Base-by-base conservation (phyloP, 176 grass and related monocot genomes). In the Juncus effusus region DNA sequence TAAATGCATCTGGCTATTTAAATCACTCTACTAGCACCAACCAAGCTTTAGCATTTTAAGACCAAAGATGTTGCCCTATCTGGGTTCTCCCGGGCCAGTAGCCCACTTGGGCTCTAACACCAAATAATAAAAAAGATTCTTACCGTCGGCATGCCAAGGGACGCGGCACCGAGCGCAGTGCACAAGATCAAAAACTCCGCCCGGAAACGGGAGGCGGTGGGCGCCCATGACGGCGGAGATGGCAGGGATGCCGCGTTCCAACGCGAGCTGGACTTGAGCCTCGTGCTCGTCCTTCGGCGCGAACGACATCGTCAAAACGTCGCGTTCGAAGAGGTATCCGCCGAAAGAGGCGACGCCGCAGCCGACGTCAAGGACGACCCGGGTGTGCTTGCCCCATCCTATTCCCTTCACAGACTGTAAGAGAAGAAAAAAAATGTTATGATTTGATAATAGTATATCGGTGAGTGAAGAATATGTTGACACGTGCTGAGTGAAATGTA, bases 261-360 rank as follows among this genome's bases (percentile, higher is more conserved):
- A 77, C 64, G 94, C 94, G 65, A 99, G 77, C 65, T 99, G 94
- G 71, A 99, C 78, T 67, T 87, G 94, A 40, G 94, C 94, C 80
- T 89, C 88, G 77, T 97, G 94, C 80, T 92, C 94, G 75, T 97
- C 94, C 54, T 97, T 97, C 9, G 94, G 94, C 41, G 88, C 94
- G 72, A 97, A 97, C 2, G 94, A 97, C 85, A 97, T 76, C 35
- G 94, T 58, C 60, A 82, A 66, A 62, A 80, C 94, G 57, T 76
- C 80, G 63, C 85, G 87, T 36, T 97, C 94, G 67, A 92, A 97
- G 56, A 97, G 82, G 77, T 89, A 97, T 2, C 88, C 94, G 40
- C 94, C 88, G 68, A 97, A 92, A 88, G 88, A 92, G 13, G 94
- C 94, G 10, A 97, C 94, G 50, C 94, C 94, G 77, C 94, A 97